Conservation (phyloP, 129 eudicot species). For the Flaveria robusta region DNA sequence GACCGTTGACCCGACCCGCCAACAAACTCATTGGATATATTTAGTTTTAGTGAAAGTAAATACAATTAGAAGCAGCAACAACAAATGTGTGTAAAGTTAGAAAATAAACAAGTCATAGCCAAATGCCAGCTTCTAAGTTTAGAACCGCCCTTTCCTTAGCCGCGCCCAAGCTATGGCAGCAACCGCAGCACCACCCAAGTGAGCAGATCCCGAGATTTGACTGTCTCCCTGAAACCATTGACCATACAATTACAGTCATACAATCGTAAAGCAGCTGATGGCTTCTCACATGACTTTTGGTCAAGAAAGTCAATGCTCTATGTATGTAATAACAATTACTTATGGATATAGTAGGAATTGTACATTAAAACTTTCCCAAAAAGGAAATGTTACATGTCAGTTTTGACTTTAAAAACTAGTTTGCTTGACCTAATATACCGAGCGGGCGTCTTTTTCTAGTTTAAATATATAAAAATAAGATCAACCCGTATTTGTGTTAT, state of each 20-base stretch:
- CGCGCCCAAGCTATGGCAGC: constrained; percentile 76
- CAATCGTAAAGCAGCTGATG: neutral
- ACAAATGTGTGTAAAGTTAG: neutral
- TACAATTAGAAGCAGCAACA: neutral
- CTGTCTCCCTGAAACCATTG: constrained; percentile 62
- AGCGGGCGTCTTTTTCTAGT: too few species aligned
- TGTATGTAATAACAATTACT: neutral
- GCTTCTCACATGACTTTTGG: neutral
- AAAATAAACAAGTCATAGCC: neutral
- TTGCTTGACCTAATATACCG: too few species aligned
- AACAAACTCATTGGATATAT: neutral
- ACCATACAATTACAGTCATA: constrained; percentile 5
- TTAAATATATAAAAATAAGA: too few species aligned
- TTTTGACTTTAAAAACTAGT: too few species aligned
- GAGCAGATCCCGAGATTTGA: constrained; percentile 78
- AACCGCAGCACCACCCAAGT: constrained; percentile 86
- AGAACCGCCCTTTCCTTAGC: constrained; percentile 50
- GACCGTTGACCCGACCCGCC: neutral
- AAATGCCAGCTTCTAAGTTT: constrained; percentile 11
- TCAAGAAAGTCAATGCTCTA: neutral
- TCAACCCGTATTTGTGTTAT: neutral
- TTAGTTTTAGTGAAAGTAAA: neutral
- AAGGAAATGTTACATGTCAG: too few species aligned
- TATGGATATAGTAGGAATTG: too few species aligned
- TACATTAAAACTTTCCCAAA: too few species aligned